Evolutionary conservation across 1,284 basidiomycete species (phyloP), one percentile per base, ranked within the genome.

Genomic region (Apiotrichum gamsii): DNA sequence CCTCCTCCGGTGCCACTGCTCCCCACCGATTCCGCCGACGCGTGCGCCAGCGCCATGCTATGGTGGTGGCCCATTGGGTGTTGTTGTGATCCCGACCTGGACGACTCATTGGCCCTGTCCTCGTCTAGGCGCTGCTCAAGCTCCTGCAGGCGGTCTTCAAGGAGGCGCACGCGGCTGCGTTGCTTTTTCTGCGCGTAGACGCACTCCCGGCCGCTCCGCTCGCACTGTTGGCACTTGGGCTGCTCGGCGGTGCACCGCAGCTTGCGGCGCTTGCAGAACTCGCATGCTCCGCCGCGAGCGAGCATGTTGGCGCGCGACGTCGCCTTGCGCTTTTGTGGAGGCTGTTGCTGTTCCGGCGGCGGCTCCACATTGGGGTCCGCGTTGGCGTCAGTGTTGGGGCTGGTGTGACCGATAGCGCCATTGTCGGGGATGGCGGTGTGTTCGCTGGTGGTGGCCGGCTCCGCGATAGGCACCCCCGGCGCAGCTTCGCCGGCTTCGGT

Each of bases 211-310:
- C 60, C 59, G 3, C 55, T 44, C 30, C 66, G 63, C n/a, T 47
- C 31, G 41, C 71, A 73, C 16, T 62, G 61, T 0, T 54, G 53
- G 49, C 71, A 73, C 24, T 56, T 48, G 1, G 71, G 71, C 36
- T 56, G 33, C 38, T 69, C 67, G 25, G 68, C 71, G 2, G 66
- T 61, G 45, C 71, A 73, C 48, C 67, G 65, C 29, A 73, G 51
- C 43, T 72, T 73, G 16, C 71, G 60, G n/a, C 61, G 56, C 47
- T 73, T 73, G 52, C 71, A 73, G 41, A 70, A 73, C 49, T 73
- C 71, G 52, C 69, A 72, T 5, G 71, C 69, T 8, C 61, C 68
- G 8, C 70, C 70, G 39, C 70, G 59, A 8, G 67, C 56, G 5
- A 70, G 56, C 68, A 70, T 70, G 52, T 66, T 62, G 33, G 59